Conservation (phyloP, 805 yeast species). For the Candida bentonensis region DNA sequence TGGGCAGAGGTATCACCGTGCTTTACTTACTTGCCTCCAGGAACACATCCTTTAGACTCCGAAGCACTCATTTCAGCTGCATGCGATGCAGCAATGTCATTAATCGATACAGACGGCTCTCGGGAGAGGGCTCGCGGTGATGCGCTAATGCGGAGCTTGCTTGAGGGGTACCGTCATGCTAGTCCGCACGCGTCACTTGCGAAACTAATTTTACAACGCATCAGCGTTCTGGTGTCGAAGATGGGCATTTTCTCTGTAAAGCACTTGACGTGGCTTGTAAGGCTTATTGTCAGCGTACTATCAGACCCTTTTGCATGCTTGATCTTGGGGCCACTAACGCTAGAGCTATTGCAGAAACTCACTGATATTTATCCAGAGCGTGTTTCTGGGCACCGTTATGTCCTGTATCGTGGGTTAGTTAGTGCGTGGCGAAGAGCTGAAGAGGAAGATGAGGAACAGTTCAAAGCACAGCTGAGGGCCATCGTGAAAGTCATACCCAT, state of each 20-base stretch:
- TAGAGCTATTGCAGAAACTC: background rate
- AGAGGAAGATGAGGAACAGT: slow-evolving; percentile 3
- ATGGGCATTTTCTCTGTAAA: slow-evolving; percentile 11
- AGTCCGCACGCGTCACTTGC: slow-evolving; percentile 12
- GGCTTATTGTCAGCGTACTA: slow-evolving; percentile 12
- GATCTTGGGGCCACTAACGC: background rate
- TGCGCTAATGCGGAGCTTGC: slow-evolving; percentile 12
- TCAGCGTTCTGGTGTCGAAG: slow-evolving; percentile 6
- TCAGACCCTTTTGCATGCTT: slow-evolving; percentile 18
- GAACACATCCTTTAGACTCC: slow-evolving; percentile 10
- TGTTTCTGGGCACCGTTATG: slow-evolving; percentile 15
- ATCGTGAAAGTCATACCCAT: no score
- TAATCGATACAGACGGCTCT: slow-evolving; percentile 14
- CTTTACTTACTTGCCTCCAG: slow-evolving; percentile 21
- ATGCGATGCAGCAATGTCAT: slow-evolving; percentile 29
- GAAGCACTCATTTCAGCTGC: slow-evolving; percentile 19
- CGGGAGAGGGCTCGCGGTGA: slow-evolving; percentile 1
- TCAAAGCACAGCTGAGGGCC: no score
- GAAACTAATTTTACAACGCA: slow-evolving; percentile 6
- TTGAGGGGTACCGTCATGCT: slow-evolving; percentile 14
- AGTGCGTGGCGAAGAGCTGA: slow-evolving; percentile 9
- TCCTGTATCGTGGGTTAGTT: slow-evolving; percentile 14
- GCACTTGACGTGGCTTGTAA: slow-evolving; percentile 14
- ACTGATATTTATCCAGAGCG: slow-evolving; percentile 5
- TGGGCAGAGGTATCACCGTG: slow-evolving; percentile 16